phyloP scores from a whole-genome alignment of 805 yeast genomes.

The Metschnikowia vanudenii region DNA sequence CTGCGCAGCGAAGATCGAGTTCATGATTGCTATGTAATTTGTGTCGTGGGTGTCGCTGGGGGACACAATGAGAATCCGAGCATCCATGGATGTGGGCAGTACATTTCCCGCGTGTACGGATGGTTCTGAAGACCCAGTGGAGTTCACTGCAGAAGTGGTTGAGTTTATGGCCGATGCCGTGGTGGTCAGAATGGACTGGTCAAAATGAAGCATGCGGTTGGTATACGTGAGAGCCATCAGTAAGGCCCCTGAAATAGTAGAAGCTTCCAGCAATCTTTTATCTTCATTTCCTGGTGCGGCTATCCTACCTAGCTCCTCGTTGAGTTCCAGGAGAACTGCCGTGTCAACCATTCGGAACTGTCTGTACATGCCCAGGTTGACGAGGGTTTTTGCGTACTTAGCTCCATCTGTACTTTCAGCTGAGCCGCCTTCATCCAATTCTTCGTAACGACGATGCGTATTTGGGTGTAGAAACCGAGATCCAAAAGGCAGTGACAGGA shows the following conservation, averaged over 20 bases:
- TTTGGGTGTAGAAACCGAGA: constrained; percentile 71
- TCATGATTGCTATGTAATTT: constrained; percentile 91
- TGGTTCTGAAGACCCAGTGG: constrained; percentile 13
- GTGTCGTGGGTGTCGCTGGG: constrained; percentile 68
- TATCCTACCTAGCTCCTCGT: constrained; percentile 30
- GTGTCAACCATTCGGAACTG: constrained; percentile 82
- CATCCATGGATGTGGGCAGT: constrained; percentile 28
- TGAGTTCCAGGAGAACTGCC: constrained; percentile 59
- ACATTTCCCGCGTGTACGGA: constrained; percentile 11
- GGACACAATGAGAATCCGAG: constrained; percentile 55
- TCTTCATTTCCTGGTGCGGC: constrained; percentile 17
- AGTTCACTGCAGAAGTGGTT: constrained; percentile 29
- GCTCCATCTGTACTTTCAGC: constrained; percentile 3
- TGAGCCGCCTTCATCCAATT: constrained; percentile 13
- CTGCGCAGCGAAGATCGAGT: constrained; percentile 92
- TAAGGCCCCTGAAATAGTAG: constrained; percentile 67
- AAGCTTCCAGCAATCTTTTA: constrained; percentile 22
- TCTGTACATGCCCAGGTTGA: constrained; percentile 71
- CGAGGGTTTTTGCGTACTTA: constrained; percentile 13
- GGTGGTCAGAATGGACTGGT: constrained; percentile 44
- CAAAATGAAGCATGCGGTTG: constrained; percentile 58
- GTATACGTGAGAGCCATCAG: constrained; percentile 80
- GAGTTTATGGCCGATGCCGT: constrained; percentile 44
- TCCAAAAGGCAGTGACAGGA: constrained; percentile 71
- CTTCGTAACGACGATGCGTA: constrained; percentile 20